phyloP scores from a whole-genome alignment of 208 protist genomes.

The Endotrypanum monterogeii region DNA sequence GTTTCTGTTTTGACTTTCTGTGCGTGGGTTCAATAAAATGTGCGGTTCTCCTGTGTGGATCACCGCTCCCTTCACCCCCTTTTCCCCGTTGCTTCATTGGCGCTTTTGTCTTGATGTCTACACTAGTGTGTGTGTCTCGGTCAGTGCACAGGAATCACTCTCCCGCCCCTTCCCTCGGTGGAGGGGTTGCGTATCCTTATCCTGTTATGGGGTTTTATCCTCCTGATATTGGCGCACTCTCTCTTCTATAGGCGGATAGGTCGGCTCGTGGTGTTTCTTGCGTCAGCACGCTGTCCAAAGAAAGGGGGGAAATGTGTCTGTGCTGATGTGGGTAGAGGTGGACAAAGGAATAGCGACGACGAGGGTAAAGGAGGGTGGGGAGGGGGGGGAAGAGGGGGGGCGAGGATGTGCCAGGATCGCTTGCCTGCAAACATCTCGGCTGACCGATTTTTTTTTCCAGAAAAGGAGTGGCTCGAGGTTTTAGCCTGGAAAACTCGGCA shows the following conservation, averaged over 20 bases:
- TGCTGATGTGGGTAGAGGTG: no score
- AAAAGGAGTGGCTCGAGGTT: background rate
- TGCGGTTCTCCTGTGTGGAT: background rate
- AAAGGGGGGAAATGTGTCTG: background rate
- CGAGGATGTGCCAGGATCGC: slow-evolving; percentile 11
- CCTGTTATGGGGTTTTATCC: background rate
- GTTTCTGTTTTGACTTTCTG: background rate
- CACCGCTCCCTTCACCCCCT: background rate
- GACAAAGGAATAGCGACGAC: background rate
- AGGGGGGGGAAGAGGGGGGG: background rate
- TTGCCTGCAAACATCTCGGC: background rate
- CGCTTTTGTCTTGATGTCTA: background rate
- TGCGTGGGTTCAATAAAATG: background rate
- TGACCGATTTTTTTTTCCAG: background rate
- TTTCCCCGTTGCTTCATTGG: background rate
- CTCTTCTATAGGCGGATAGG: background rate
- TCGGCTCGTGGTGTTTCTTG: background rate
- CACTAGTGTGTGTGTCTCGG: background rate
- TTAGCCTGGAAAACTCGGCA: background rate
- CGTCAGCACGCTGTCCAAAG: background rate
- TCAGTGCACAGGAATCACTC: background rate
- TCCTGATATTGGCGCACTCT: background rate
- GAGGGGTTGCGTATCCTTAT: background rate
- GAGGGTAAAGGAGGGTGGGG: slow-evolving; percentile 3
- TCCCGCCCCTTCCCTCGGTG: background rate